Base-by-base conservation (phyloP, 2,329 filamentous ascomycete species). In the Sphaerostilbella broomeana region DNA sequence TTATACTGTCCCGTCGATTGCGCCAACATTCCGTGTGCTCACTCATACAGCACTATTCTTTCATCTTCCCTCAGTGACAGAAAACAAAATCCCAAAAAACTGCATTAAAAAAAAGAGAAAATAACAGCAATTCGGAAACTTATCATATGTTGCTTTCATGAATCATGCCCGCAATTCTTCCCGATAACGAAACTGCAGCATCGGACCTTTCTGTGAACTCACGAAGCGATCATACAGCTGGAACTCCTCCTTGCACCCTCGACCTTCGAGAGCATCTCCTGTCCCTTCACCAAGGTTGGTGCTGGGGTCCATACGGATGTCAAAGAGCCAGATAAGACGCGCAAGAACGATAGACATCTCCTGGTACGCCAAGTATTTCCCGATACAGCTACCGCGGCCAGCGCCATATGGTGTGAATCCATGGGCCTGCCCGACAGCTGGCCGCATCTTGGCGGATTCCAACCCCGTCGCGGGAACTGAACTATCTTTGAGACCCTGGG, bases 321-420 rank as follows among this genome's bases (percentile, higher is more conserved):
- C 40, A 20, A 44, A 46, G 1, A 35, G 15, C 43, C 43, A 46
- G 22, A 46, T 24, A 13, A 46, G 31, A 4, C 43, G 40, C 27
- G 44, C 44, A 7, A 46, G 20, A 27, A 44, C 42, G 9, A 40
- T 28, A 6, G 44, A 40, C 36, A 46, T 44, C 22, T 46, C 41
- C 25, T 46, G 44, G 13, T 46, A 46, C 5, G 44, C 36, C 17
- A 46, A 13, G 16, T 41, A 27, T 26, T 46, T 46, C 5, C 44
- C 44, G 21, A 46, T 41, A 26, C 44, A 46, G 22, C 41, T 37
- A 7, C 35, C 22, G 6, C 44, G 41, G 6, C 44, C 44, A 9
- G 28, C 37, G 21, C 41, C 41, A 38, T 39, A 44, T 10, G 44
- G 44, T 2, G 44, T 46, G 20, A 44, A 46, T 7, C 36, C 41